These are phyloP conservation scores for Alternaria triticina DNA, from an alignment of 2,329 filamentous ascomycete species.

Conservation along the genomic window DNA sequence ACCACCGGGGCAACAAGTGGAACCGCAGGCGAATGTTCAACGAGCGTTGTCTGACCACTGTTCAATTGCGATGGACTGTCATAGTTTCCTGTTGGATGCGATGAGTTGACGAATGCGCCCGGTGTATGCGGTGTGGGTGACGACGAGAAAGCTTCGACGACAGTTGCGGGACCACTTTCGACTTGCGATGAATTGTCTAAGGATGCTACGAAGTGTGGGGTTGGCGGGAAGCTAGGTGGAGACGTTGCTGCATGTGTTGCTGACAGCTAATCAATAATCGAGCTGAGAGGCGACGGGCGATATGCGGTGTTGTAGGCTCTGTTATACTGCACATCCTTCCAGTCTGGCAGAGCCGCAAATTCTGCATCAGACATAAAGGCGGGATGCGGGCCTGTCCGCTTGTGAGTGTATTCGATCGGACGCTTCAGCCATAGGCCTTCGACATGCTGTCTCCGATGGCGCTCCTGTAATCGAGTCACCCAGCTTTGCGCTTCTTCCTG, in stretches of 20 bases:
- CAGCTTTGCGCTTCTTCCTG: neutral
- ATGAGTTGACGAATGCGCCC: neutral
- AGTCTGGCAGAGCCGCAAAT: constrained; percentile 4
- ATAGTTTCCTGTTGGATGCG: neutral
- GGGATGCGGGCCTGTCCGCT: neutral
- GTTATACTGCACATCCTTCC: constrained; percentile 2
- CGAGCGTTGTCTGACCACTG: neutral
- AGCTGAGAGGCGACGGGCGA: neutral
- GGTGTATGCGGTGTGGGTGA: neutral
- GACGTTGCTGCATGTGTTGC: neutral
- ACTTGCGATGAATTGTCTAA: neutral
- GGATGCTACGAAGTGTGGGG: neutral
- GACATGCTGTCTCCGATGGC: neutral
- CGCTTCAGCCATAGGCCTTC: neutral
- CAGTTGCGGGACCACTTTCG: neutral
- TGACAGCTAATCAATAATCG: neutral
- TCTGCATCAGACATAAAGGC: constrained; percentile 2
- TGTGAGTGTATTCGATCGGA: neutral
- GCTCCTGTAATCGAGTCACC: neutral
- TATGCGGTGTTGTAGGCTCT: neutral
- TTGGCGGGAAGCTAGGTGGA: neutral
- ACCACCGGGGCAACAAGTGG: neutral
- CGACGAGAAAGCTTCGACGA: neutral
- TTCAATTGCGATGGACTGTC: neutral
- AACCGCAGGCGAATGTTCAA: neutral